phyloP scores from a whole-genome alignment of 441 rosid genomes.

The Oxalis stricta region DNA sequence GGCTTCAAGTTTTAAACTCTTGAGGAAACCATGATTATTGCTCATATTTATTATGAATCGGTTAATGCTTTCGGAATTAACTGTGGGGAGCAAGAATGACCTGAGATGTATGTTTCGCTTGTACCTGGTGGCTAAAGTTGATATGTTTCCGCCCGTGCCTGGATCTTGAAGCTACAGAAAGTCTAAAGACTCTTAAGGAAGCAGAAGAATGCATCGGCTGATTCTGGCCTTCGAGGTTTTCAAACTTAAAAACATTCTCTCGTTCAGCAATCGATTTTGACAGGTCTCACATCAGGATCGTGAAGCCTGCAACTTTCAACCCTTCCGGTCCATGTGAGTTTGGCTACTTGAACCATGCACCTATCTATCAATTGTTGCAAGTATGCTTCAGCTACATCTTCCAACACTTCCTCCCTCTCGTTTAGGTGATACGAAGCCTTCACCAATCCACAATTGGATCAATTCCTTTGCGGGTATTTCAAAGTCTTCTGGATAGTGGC shows the following conservation, averaged over 20 bases:
- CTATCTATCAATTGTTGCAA: constrained; percentile 12
- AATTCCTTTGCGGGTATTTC: constrained; percentile 11
- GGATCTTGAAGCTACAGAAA: too few relatives aligned
- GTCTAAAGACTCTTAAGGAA: too few relatives aligned
- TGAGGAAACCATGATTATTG: background rate
- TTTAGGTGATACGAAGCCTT: constrained; percentile 8
- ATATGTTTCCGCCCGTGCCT: too few relatives aligned
- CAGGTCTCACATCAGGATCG: constrained; percentile 8
- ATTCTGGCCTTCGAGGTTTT: too few relatives aligned
- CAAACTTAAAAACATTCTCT: background rate
- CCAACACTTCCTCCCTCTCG: constrained; percentile 5
- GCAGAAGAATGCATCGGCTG: too few relatives aligned
- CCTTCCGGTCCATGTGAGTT: background rate
- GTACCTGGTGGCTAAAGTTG: too few relatives aligned
- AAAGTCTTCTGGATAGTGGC: constrained; percentile 17
- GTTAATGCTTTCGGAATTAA: background rate
- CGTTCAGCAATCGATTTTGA: background rate
- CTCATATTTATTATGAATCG: too few relatives aligned
- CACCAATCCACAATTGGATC: constrained; percentile 17
- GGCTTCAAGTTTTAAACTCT: constrained; percentile 1
- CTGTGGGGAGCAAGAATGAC: background rate
- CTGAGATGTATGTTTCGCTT: too few relatives aligned
- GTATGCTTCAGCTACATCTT: constrained; percentile 10
- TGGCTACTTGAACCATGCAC: constrained; percentile 16
- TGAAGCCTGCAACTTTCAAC: constrained; percentile 6